phyloP scores from a whole-genome alignment of 139 green algal species.

The Chlorella vulgaris region DNA sequence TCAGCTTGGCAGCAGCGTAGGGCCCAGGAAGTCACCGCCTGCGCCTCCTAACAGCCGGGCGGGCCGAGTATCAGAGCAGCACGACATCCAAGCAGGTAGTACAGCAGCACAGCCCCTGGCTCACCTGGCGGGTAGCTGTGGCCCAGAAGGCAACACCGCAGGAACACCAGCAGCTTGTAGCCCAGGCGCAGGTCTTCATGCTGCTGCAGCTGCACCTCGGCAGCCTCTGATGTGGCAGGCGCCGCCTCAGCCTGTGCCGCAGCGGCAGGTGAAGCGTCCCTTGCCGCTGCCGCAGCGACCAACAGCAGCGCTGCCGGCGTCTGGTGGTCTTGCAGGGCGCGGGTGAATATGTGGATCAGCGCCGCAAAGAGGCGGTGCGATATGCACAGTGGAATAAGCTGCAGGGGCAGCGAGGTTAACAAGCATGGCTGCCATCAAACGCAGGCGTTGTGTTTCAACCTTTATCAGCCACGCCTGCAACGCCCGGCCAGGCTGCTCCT shows the following conservation, averaged over 20 bases:
- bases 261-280: too few relatives aligned
- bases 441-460: too few relatives aligned
- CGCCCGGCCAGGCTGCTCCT: too few relatives aligned
- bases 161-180: slow-evolving; percentile 78
- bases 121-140: slow-evolving; percentile 54
- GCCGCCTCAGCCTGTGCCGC: background rate
- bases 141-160: slow-evolving; percentile 57
- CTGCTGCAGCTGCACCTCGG: slow-evolving; percentile 4
- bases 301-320: slow-evolving; percentile 78
- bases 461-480: too few relatives aligned
- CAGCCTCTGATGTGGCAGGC: background rate
- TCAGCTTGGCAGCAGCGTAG: too few relatives aligned
- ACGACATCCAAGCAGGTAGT: background rate
- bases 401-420: background rate
- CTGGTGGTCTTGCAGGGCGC: slow-evolving; percentile 77
- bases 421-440: too few relatives aligned
- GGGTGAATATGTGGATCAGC: slow-evolving; percentile 77
- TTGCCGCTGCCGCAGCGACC: slow-evolving; percentile 62
- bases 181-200: slow-evolving; percentile 28
- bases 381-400: slow-evolving; percentile 71
- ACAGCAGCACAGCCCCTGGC: background rate
- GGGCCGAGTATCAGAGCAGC: too few relatives aligned
- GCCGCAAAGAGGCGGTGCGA: slow-evolving; percentile 73
- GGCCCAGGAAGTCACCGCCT: too few relatives aligned
- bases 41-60: too few relatives aligned